A percentile compares a stretch with the other conserved stretches of the same genome.
phyloP scores from a whole-genome alignment of 768 basidiomycete genomes.

The Leccinum subtestaceum region DNA sequence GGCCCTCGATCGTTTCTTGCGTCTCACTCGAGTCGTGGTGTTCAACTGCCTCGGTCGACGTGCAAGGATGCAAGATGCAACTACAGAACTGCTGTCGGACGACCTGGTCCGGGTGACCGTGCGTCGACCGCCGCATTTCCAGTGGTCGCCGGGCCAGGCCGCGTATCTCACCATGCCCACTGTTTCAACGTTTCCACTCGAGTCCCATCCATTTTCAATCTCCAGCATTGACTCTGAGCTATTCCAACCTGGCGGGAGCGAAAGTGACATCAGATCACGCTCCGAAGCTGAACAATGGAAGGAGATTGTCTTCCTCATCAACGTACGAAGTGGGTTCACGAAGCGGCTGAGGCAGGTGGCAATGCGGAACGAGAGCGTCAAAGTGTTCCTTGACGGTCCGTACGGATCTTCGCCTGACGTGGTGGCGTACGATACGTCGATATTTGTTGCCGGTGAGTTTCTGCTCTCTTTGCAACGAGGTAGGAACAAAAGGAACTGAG shows the following conservation, averaged over 20 bases:
- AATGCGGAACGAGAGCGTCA: conserved; percentile 30
- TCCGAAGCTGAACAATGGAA: conserved; percentile 24
- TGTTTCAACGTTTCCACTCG: conserved; percentile 43
- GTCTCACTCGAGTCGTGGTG: conserved; percentile 42
- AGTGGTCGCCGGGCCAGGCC: conserved; percentile 53
- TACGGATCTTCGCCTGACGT: conserved; percentile 47
- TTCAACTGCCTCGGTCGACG: conserved; percentile 38
- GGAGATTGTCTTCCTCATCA: conserved; percentile 56
- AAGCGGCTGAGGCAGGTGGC: conserved; percentile 40
- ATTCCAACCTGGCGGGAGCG: conserved; percentile 8
- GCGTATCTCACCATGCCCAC: conserved; percentile 50
- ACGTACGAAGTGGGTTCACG: conserved; percentile 61
- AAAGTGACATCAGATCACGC: neutral
- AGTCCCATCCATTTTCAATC: conserved; percentile 65
- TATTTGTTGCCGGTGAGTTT: conserved; percentile 48
- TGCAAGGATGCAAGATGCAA: conserved; percentile 34
- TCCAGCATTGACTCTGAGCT: conserved; percentile 37
- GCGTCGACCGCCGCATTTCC: conserved; percentile 44
- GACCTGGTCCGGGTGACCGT: conserved; percentile 48
- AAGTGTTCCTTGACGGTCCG: conserved; percentile 58
- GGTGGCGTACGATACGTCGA: conserved; percentile 40
- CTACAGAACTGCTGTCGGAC: conserved; percentile 42
- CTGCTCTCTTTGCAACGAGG: neutral
- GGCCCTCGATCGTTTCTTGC: conserved; percentile 49
- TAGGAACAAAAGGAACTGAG: neutral